Evolutionary conservation across 73 alveolate species (phyloP), one percentile per base, ranked within the genome.

Genomic region (Symbiodinium pilosum): DNA sequence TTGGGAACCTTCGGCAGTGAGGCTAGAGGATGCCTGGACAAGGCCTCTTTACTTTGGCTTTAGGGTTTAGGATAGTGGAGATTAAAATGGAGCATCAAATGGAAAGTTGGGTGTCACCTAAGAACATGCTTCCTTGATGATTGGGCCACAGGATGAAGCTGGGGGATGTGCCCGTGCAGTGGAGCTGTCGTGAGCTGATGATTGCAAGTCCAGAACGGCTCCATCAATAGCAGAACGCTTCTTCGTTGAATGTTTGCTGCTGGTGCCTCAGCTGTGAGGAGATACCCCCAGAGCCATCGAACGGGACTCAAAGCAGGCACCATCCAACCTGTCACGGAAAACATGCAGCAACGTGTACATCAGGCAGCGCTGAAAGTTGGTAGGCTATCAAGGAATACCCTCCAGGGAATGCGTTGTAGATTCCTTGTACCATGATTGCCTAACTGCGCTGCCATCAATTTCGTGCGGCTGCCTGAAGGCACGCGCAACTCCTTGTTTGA

Each of bases 301-400:
- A 93, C 44, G 39, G 98, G 98, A 52, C 98, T 93, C 98, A 93
- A 36, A 0, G 92, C 98, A 18, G 98, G 98, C 32, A 93, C 92
- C 98, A 93, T 93, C 98, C 98, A 93, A 52, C 98, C 98, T 91
- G 94, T 43, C 43, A 38, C 14, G n/a, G n/a, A n/a, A n/a, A n/a
- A n/a, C n/a, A 54, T 54, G 24, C 75, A 18, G n/a, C 75, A 18
- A 14, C 75, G 75, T 54, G n/a, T 54, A 54, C 75, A 54, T 24
- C n/a, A 54, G 14, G 75, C 14, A 54, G 75, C 75, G 75, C n/a
- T 54, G 75, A 14, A 54, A 54, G 14, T 54, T 18, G 14, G 75
- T 24, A 24, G n/a, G n/a, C n/a, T n/a, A n/a, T n/a, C n/a, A n/a
- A n/a, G n/a, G n/a, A n/a, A n/a, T n/a, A n/a, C n/a, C n/a, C n/a